These are phyloP conservation scores for Clavispora asparagi DNA, from an alignment of 805 yeast genomes.

Conservation along the genomic window DNA sequence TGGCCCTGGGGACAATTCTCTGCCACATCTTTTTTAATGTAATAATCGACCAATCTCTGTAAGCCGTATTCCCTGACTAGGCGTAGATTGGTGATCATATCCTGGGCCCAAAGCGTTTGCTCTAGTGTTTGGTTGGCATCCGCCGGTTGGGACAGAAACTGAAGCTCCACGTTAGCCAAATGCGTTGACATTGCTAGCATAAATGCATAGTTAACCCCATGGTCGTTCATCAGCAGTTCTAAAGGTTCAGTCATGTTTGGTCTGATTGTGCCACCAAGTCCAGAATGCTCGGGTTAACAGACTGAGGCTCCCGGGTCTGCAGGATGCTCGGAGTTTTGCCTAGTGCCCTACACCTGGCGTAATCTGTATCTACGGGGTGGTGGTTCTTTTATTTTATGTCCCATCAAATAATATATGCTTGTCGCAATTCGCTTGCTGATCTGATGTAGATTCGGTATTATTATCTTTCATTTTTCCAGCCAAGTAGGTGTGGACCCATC, in stretches of 20 bases:
- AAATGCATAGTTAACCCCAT: slow-evolving; percentile 17
- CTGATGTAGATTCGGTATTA: too few species aligned
- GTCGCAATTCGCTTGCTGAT: too few species aligned
- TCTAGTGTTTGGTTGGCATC: slow-evolving; percentile 14
- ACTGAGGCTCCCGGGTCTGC: neutral
- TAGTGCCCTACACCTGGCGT: too few species aligned
- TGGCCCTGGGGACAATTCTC: slow-evolving; percentile 1
- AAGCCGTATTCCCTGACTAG: slow-evolving; percentile 8
- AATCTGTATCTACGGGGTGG: too few species aligned
- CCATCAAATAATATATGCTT: too few species aligned
- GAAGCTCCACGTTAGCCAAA: slow-evolving; percentile 12
- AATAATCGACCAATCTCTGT: slow-evolving; percentile 11
- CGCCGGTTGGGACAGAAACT: slow-evolving; percentile 4
- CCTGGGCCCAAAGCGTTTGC: slow-evolving; percentile 16
- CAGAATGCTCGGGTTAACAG: neutral
- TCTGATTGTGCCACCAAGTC: neutral
- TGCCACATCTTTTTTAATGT: slow-evolving; percentile 11
- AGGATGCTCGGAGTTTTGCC: neutral
- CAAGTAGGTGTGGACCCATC: neutral
- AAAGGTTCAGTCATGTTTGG: neutral
- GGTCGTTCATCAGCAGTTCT: neutral
- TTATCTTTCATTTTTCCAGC: too few species aligned
- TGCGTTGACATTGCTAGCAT: slow-evolving; percentile 21
- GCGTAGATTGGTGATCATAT: slow-evolving; percentile 14
- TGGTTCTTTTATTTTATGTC: too few species aligned